Conservation (phyloP, 2,329 filamentous ascomycete genomes). For the Chaetomiaceae sp. region DNA sequence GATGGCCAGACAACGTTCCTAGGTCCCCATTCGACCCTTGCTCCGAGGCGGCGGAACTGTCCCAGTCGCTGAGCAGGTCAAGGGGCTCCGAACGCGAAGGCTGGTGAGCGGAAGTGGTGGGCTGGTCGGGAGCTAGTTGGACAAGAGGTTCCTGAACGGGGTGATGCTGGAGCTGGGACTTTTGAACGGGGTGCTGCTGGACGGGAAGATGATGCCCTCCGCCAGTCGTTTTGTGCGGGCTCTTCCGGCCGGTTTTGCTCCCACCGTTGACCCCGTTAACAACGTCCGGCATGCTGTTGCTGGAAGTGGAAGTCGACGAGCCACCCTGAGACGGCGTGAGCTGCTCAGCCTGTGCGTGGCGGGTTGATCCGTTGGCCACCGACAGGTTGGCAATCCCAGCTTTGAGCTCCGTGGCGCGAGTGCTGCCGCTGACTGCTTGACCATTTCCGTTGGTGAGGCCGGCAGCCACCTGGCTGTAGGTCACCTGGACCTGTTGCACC, state of each 20-base stretch:
- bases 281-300: too few species aligned
- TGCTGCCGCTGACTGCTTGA: too few species aligned
- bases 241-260: background rate
- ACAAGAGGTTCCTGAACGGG: too few species aligned
- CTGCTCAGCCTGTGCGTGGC: background rate
- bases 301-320: too few species aligned
- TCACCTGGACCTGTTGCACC: conserved; percentile 1
- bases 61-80: background rate
- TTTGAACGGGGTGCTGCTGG: too few species aligned
- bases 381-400: background rate
- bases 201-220: background rate
- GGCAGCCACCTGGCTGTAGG: background rate
- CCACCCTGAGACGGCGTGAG: too few species aligned
- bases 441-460: background rate
- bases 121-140: background rate
- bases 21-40: background rate
- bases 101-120: background rate
- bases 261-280: background rate
- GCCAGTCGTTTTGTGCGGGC: background rate
- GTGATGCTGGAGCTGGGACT: too few species aligned
- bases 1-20: background rate
- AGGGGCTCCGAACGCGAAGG: too few species aligned
- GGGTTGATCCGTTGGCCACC: background rate
- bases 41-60: background rate
- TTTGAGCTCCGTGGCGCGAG: background rate